Percentiles rank a stretch among this genome's conserved stretches.
phyloP scores from a whole-genome alignment of 2,329 filamentous ascomycete species.

The Colletotrichum melonis region DNA sequence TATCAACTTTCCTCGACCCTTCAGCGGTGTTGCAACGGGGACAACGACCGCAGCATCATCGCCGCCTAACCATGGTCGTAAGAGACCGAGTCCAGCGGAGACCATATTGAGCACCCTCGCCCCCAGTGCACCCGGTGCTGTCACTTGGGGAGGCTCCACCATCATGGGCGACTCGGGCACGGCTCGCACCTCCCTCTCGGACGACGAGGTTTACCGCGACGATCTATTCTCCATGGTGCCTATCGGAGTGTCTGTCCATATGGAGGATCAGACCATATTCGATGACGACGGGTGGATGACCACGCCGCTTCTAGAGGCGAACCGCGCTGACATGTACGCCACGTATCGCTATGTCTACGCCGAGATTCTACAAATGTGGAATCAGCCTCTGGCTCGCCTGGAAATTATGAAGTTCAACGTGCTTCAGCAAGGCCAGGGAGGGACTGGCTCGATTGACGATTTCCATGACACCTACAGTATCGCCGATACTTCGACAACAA shows the following conservation, averaged over 20 bases:
- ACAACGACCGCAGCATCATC: conserved; percentile 52
- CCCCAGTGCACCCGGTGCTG: conserved; percentile 54
- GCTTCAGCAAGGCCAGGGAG: conserved; percentile 59
- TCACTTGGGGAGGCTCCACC: conserved; percentile 62
- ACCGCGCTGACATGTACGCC: conserved; percentile 61
- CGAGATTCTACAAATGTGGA: conserved; percentile 77
- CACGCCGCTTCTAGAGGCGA: conserved; percentile 66
- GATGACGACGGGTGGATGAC: conserved; percentile 76
- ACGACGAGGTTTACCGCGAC: conserved; percentile 62
- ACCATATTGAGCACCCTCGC: conserved; percentile 67
- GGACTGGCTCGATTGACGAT: conserved; percentile 41
- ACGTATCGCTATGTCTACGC: conserved; percentile 74
- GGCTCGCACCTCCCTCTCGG: conserved; percentile 63
- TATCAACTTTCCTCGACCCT: conserved; percentile 63
- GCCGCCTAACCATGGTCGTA: conserved; percentile 56
- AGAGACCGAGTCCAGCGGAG: conserved; percentile 72
- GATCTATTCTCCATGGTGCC: conserved; percentile 60
- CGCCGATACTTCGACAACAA: conserved; percentile 45
- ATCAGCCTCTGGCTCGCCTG: conserved; percentile 69
- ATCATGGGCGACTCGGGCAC: conserved; percentile 57
- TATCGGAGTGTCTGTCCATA: conserved; percentile 61
- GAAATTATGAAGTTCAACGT: conserved; percentile 78
- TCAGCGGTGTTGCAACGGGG: conserved; percentile 44
- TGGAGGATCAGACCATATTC: conserved; percentile 73
- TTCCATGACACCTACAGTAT: conserved; percentile 51